Evolutionary conservation across 371 early-diverging fungal genomes (phyloP), one percentile per base, ranked within the genome.

Genomic region (Globomyces sp.): DNA sequence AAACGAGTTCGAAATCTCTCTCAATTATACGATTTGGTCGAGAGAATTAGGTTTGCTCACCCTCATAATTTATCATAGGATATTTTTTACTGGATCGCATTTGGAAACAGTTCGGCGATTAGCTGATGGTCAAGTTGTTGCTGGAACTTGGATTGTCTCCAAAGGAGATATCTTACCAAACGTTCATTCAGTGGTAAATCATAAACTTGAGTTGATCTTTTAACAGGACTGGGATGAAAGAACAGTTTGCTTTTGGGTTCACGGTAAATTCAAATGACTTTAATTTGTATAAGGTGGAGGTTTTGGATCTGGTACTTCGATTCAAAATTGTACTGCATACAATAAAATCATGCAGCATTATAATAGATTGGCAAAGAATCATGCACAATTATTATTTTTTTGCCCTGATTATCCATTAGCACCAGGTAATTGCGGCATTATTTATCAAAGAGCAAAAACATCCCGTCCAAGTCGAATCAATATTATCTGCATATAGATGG

Each of bases 381-480:
- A 4, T 8, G 13, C 51, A 42, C 39, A n/a, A 1, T 34, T 63
- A 24, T 42, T 37, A 37, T 63, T 11, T 63, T 63, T 63, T 41
- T 43, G 51, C 41, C 13, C 52, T 49, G 45, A 63, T 37, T 63
- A 63, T 45, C 63, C 63, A 49, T 49, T 63, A 4, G 63, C 63
- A 11, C 63, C 63, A 9, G 24, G 24, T 24, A 24, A 24, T 24
- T 24, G 24, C 24, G 24, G 24, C 24, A 24, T 24, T 24, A 24
- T 24, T 24, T 24, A 24, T 24, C 24, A 24, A 24, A 24, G 63
- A 63, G 39, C 37, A 36, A 3, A 63, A 43, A 63, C 49, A 63
- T 40, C 45, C 63, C 42, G 45, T 36, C 2, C 63, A 63, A 37
- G 5, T 63, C 3, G 52, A 63, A 48, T 46, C 63, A 13, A 49